phyloP scores from a whole-genome alignment of 192 early-diverging fungal genomes.

The Anaeromyces robustus region DNA sequence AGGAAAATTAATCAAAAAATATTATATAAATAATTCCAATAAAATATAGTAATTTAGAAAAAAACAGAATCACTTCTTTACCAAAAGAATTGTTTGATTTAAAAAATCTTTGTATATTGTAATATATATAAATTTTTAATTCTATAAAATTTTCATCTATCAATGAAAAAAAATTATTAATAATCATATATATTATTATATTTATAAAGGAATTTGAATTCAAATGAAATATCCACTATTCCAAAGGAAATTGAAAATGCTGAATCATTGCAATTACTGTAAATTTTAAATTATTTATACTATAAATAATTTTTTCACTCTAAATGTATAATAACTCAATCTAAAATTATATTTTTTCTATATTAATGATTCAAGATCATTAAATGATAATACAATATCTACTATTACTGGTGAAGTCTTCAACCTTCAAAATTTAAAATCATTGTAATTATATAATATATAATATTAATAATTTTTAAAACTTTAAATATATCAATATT shows the following conservation, averaged over 20 bases:
- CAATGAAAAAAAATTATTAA: too few species aligned
- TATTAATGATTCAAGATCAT: background rate
- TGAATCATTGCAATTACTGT: background rate
- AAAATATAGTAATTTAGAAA: background rate
- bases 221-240: background rate
- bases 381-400: background rate
- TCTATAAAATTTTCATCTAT: background rate
- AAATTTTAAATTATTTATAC: background rate
- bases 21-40: too few species aligned
- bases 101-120: background rate
- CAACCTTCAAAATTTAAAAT: background rate
- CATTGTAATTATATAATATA: background rate
- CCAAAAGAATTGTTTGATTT: background rate
- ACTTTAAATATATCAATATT: too few species aligned
- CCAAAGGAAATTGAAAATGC: background rate
- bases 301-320: too few species aligned
- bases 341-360: background rate
- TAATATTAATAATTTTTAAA: background rate
- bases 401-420: background rate
- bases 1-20: too few species aligned
- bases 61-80: background rate
- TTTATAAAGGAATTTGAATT: background rate
- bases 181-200: too few species aligned
- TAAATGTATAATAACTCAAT: too few species aligned
- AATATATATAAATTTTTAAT: background rate